Conservation (phyloP, 2,329 filamentous ascomycete species). For the Raffaelea arxii region DNA sequence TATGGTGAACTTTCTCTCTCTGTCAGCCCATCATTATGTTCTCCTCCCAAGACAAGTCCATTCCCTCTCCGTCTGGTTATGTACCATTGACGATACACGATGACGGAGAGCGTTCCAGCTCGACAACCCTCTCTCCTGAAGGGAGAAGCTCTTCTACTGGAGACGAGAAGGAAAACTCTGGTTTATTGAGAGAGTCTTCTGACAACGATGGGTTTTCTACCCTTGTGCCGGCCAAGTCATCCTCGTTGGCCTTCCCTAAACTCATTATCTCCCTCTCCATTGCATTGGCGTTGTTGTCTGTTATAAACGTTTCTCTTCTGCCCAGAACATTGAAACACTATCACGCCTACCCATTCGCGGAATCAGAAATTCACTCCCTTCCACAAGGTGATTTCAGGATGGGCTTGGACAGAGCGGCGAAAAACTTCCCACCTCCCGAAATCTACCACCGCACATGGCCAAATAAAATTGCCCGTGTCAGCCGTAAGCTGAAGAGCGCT, state of each 20-base stretch:
- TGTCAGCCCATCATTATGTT: not conserved
- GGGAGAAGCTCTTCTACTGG: not conserved
- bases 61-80: not conserved
- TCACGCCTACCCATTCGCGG: not conserved
- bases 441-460: not conserved
- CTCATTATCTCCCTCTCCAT: not conserved
- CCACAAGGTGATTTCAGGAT: not conserved
- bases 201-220: not conserved
- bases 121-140: not conserved
- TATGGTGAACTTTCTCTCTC: too few relatives aligned
- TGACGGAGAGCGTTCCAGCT: not conserved
- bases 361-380: not conserved
- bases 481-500: slow-evolving; percentile 1
- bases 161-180: not conserved
- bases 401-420: not conserved
- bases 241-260: not conserved
- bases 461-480: not conserved
- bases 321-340: not conserved
- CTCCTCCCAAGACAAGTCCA: not conserved
- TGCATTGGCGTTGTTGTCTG: not conserved
- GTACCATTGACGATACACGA: not conserved
- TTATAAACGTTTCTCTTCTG: not conserved
- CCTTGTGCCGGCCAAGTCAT: not conserved
- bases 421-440: not conserved
- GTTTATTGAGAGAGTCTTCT: not conserved